Evolutionary conservation across 352 stramenopile species (phyloP), one percentile per base, ranked within the genome.

Genomic region (Pythium vanterpoolii): DNA sequence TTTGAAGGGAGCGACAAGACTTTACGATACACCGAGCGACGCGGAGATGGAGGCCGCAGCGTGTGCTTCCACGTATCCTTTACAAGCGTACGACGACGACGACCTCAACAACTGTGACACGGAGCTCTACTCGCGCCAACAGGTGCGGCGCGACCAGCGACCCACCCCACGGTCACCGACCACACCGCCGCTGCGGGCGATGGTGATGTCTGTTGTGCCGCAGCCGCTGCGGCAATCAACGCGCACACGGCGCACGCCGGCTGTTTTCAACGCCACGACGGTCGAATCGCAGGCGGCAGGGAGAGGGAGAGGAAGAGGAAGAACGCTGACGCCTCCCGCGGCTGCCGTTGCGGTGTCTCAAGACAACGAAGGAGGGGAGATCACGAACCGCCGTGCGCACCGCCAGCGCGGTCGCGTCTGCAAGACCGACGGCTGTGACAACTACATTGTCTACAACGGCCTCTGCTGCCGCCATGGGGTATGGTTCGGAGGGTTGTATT

Each of bases 401-500:
- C 62, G 69, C 30, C 57, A 52, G 45, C 47, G 47, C 30, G 56
- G 64, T 16, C 69, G 70, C 13, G 49, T 58, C 23, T 81, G 72
- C 38, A 71, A 64, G 23, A 33, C 69, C 40, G 60, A 69, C 16
- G 64, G 64, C 21, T 82, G 70, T 38, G 55, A 69, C 24, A 77
- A 76, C 38, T 81, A 78, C 56, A 81, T 71, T 51, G 76, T 81
- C 53, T 72, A 77, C 58, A 65, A 66, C 23, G 67, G 73, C 3
- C 45, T 77, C 30, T 78, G 73, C 49, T 79, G 76, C 56, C 67
- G 73, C 11, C 73, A 82, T 40, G 73, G 73, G 59, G 73, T 77
- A 61, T 5, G 59, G 44, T 27, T 21, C 11, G 6, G 7, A 45
- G 8, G 3, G 5, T 45, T 2, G 23, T 45, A 19, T 5, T 23